Evolutionary conservation across 2,329 filamentous ascomycete genomes (phyloP), one percentile per base, ranked within the genome.

Genomic region (Orbilia quercus): DNA sequence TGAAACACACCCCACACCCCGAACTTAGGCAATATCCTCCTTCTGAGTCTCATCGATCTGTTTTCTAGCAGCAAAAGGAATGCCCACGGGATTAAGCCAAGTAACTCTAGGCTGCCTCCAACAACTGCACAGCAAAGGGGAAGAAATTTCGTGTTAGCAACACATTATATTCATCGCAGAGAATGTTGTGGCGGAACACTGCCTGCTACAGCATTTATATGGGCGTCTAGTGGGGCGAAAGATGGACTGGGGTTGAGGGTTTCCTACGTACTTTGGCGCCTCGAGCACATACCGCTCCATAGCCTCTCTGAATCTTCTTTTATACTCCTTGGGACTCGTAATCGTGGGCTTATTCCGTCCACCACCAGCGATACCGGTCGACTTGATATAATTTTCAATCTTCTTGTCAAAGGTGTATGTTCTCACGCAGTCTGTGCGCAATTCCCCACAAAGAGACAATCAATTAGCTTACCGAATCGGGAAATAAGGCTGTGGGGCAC

Each of bases 401-500:
- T 97, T 97, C 85, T 99, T 99, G 83, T 99, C 95, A 92, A 95
- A 99, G 0, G 95, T 99, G 80, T 98, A 99, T 0, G 95, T 99
- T 63, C 95, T 88, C 76, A 99, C 98, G 80, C 95, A 98, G 80
- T 99, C 94, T 77, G 53, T 59, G 54, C 22, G 16, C 53, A n/a
- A n/a, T n/a, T n/a, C n/a, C 28, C 2, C n/a, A 51, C 79, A 18
- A 44, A 55, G n/a, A 67, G 28, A n/a, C n/a, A n/a, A 40, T 74
- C 55, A 72, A 59, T 48, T 58, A 38, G 38, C 20, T 47, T 54
- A 9, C 34, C 38, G 36, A 40, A 53, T 60, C 14, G 18, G 36
- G 64, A 60, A 64, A 54, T 22, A 34, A 20, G 31, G 38, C 16
- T 50, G 47, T n/a, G 18, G 23, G n/a, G 31, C 36, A 51, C 57